Evolutionary conservation across 2,329 filamentous ascomycete genomes (phyloP), one percentile per base, ranked within the genome.

Genomic region (Penicillium sp.): DNA sequence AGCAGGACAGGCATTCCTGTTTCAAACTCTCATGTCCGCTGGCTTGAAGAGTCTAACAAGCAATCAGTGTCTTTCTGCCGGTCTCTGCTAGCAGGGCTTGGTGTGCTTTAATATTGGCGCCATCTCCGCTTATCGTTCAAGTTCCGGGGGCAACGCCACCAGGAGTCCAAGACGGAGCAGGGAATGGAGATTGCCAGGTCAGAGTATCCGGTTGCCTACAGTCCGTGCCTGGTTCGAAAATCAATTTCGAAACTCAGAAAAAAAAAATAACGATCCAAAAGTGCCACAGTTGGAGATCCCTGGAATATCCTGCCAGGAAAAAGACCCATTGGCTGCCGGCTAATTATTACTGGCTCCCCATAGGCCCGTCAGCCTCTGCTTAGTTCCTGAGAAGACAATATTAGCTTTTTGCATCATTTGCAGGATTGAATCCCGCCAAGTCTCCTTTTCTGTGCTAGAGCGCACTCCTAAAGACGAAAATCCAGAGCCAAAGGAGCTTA

Each of bases 161-260:
- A 41, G 35, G 11, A 41, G 35, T 15, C 35, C 13, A 41, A 9
- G 35, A 41, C 15, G 31, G 9, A 46, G 26, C 52, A 56, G 45
- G 54, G 54, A 56, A 31, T 47, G 29, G 41, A 47, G 44, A 47
- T 56, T 50, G 29, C 23, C 29, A 50, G 21, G 35, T 41, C 11
- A 41, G 35, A 41, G 15, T 41, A 41, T 5, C 35, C 11, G 35
- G 35, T 41, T 41, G 35, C 35, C 35, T 41, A 41, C 35, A 41
- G 35, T 13, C 35, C 35, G 35, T 15, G 11, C 15, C 35, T 41
- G 35, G 15, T 5, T 41, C 11, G 35, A 41, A 41, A 41, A 41
- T 15, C 26, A 26, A 26, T 5, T 11, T 41, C 11, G 35, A 41
- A 41, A 41, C 4, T 15, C 4, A 35, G 31, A 35, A 35, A 13